Base-by-base conservation (phyloP, 345 rosid genomes). In the Sisymbrium irio region DNA sequence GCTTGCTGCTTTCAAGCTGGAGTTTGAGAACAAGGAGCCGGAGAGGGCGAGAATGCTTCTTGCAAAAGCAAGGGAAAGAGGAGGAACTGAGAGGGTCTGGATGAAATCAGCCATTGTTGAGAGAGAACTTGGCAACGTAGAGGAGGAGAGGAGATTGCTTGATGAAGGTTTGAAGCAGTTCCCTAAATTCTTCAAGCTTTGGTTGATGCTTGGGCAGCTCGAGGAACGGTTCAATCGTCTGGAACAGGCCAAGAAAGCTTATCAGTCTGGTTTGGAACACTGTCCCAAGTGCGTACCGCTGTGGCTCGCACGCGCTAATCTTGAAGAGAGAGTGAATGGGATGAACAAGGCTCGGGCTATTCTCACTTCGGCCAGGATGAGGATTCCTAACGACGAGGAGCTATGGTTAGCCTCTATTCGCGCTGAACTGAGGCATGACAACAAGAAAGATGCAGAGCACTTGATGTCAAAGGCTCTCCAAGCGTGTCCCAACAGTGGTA, bases 1-100 rank as follows among this genome's bases (percentile, higher is more conserved):
- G 97, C 96, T 93, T 73, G 96, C 98, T 7, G 97, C 97, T 30
- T 93, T 93, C 73, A 93, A 93, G 87, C 98, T 93, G 39, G 98
- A 93, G 82, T 93, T 93, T 77, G 98, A 93, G 87, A 93, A 93
- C 77, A 83, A 86, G 53, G 98, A 93, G 82, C 96, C 96, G 7
- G 96, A 93, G 85, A 85, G 98, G 82, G 98, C 98, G 14, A 86
- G 93, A 81, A 89, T 89, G 84, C 85, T 91, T 77, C 96, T 91
- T 27, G 89, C 96, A 32, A 93, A 91, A 83, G 96, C 97, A 57
- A 84, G 97, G 74, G 98, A 93, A 77, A 89, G 91, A 70, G 98
- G 97, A 71, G 98, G 98, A 44, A 93, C 90, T 3, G 98, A 91
- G 75, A 93, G 97, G 74, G 97, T 90, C 20, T 93, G 98, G 98